Evolutionary conservation across 805 yeast genomes (phyloP), one percentile per base, ranked within the genome.

Genomic region (Candida schatavii): DNA sequence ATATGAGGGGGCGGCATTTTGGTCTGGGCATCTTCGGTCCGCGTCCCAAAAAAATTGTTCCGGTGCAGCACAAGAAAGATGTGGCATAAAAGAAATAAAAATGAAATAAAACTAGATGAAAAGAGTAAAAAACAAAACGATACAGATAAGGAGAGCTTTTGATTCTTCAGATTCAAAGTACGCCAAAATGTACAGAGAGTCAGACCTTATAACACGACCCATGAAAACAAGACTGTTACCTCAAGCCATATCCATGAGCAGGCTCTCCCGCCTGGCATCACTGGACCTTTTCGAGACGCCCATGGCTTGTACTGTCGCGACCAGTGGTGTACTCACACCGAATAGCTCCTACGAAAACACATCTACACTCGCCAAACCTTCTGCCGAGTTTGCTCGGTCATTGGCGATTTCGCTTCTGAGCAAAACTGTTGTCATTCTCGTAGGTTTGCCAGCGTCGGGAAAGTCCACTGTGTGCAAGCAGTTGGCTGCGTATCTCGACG

Each of bases 391-490:
- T 20, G 22, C 19, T 4, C 28, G 30, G 22, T 22, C 41, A n/a
- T n/a, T 38, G 5, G n/a, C 35, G 18, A 38, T 38, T 43, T 40
- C 48, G 46, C 30, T 46, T 39, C 26, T 40, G 40, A 26, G 43
- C 49, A 57, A 47, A 42, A 50, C 55, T 27, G 46, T 60, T n/a
- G 51, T 66, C 31, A 49, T 69, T 42, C 47, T 69, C 39, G 68
- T 67, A 5, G 74, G 74, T 1, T 58, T 69, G 38, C 74, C 74
- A 0, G 74, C 73, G 2, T 55, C 62, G 3, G 74, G 74, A 2
- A 69, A 69, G 49, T 60, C 68, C 40, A 67, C 74, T 19, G 47
- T 67, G 5, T 58, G 68, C 43, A 55, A 55, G 33, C 72, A 66
- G 49, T 46, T 69, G 22, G 50, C 54, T 15, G 46, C 49, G n/a